Conservation (phyloP, 2,329 filamentous ascomycete species). For the Neonectria sp. region DNA sequence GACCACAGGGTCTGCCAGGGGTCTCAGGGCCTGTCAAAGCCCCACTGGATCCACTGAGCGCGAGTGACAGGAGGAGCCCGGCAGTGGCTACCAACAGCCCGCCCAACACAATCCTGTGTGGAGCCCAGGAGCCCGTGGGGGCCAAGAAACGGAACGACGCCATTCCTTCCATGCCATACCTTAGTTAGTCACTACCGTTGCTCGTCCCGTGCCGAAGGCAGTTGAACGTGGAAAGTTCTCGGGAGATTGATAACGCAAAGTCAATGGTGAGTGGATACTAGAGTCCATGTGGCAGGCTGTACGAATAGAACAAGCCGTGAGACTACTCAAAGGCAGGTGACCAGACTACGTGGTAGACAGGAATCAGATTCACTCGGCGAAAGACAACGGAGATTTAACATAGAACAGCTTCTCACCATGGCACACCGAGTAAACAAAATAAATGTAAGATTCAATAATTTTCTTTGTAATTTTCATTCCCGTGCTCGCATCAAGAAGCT, state of each 20-base stretch:
- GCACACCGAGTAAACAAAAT: neutral
- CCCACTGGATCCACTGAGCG: slow-evolving; percentile 26
- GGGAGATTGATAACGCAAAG: slow-evolving; percentile 17
- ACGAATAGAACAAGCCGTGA: no score
- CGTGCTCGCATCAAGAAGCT: slow-evolving; percentile 26
- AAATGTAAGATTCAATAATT: slow-evolving; percentile 17
- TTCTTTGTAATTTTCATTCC: slow-evolving; percentile 23
- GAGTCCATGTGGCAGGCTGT: neutral
- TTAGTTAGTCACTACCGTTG: slow-evolving; percentile 14
- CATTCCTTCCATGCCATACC: neutral
- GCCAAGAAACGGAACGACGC: slow-evolving; percentile 9
- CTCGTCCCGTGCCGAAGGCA: slow-evolving; percentile 29
- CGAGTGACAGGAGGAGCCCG: neutral
- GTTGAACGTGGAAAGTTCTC: neutral
- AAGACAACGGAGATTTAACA: neutral
- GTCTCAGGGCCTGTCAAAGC: slow-evolving; percentile 35
- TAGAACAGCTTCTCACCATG: neutral
- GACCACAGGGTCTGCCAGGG: slow-evolving; percentile 39
- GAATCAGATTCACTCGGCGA: neutral
- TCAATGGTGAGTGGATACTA: neutral
- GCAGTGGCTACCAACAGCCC: neutral
- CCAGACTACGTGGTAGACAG: no score
- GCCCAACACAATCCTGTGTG: neutral
- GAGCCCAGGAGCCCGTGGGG: neutral
- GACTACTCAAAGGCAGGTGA: no score